Evolutionary conservation across 495 filamentous ascomycete species (phyloP), one percentile per base, ranked within the genome.

Genomic region (Penicillium lagena): DNA sequence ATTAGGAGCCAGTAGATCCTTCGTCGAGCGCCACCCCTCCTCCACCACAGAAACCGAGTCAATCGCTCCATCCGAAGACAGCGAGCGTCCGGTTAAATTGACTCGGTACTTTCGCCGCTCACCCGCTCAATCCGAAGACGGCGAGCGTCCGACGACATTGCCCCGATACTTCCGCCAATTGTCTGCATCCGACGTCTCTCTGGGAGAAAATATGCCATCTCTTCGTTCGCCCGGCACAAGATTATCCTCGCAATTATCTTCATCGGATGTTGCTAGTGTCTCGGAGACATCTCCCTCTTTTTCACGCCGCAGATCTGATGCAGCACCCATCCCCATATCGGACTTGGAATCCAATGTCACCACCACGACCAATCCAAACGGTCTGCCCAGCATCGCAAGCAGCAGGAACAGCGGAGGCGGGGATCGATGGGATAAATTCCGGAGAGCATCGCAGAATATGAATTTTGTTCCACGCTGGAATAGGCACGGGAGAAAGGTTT

Each of bases 241-340:
- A 6, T 22, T 22, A 6, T 22, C 22, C 4, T 22, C 22, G 22
- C 22, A 22, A 22, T 22, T 22, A 22, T 22, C 22, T 4, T 22
- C 22, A 4, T 22, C 22, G 2, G 22, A 22, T 4, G 4, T 22
- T 22, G 22, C 22, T 22, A 22, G 22, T 22, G 22, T 22, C 22
- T 22, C 22, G 4, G 4, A 4, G 41, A 44, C 35, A 37, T 37
- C 10, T 37, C 37, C 13, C 47, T 35, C 7, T 35, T 29, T 0
- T 49, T 43, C 34, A 39, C 35, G 46, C 9, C 35, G 47, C 22
- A 37, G 37, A 30, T 50, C 47, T 3, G 47, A 50, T 22, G 47
- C 47, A 12, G 47, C 47, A 17, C 42, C 47, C 8, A 50, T 50
- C 27, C 47, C 42, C 8, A 42, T 50, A 12, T 31, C 47, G 32